Evolutionary conservation across 73 alveolate genomes (phyloP), one percentile per base, ranked within the genome.

Genomic region (Tetrahymena thermophila): DNA sequence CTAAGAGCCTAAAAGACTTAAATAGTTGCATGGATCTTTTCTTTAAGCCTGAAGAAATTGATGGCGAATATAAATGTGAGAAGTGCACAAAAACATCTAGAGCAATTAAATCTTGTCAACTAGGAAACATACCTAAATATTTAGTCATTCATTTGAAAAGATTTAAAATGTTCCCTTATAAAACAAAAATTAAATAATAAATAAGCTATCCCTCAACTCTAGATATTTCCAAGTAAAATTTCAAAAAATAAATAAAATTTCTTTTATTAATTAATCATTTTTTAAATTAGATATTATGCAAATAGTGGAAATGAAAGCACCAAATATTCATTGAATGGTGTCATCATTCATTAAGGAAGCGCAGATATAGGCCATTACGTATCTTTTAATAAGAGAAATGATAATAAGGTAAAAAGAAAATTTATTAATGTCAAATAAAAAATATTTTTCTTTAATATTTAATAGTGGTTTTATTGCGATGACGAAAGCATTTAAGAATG

Each of bases 31-130:
- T 96, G 19, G 94, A 96, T 25, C 96, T 94, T 94, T 96, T 83
- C 95, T 96, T 96, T 89, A 96, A 94, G 43, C 58, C 85, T 23
- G 98, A 96, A 94, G 96, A 95, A 95, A 95, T 96, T 0, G 98
- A 95, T 94, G 93, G 97, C 35, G 98, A 95, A 50, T 96, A 96
- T 95, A 96, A 95, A 94, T 96, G 98, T 35, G 98, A 96, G 11
- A 96, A 95, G 21, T 96, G 98, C 85, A 96, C 95, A 56, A 58
- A 96, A 84, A 83, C 94, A 34, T 83, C 97, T 4, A 96, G 96
- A 94, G 98, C 96, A 94, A 94, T 96, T 44, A 84, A 37, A 93
- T 28, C 89, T 4, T 71, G 89, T 21, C 42, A 71, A 71, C 89
- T 71, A 19, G 89, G 89, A 71, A 71, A 71, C 0, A 71, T 71